Conservation (phyloP, 495 filamentous ascomycete species). For the Lophiotrema nucula region DNA sequence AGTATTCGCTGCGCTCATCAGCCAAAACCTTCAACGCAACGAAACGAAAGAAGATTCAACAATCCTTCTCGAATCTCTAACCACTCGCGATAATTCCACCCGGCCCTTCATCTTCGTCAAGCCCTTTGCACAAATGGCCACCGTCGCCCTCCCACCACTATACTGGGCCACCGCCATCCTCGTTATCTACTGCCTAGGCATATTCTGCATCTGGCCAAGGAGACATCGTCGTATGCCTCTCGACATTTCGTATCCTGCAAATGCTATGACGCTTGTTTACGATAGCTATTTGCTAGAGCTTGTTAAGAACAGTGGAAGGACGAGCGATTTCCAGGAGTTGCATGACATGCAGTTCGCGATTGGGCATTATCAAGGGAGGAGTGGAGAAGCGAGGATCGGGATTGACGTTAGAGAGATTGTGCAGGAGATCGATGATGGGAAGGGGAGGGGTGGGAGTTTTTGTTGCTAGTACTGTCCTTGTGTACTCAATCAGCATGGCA, state of each 20-base stretch:
- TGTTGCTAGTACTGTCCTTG: no score
- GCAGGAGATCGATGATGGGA: no score
- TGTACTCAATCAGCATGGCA: no score
- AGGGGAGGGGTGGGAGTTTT: no score
- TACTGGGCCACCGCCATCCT: neutral
- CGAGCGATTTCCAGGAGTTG: no score
- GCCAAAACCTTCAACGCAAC: neutral
- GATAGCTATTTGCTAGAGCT: no score
- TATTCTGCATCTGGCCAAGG: neutral
- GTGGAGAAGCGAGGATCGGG: no score
- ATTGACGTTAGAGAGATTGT: no score
- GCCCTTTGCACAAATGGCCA: neutral
- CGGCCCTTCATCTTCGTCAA: neutral
- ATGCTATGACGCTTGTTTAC: neutral
- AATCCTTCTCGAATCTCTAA: neutral
- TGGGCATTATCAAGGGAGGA: no score
- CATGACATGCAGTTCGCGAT: no score
- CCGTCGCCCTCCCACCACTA: neutral
- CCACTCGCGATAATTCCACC: neutral
- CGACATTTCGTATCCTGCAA: slow-evolving; percentile 2
- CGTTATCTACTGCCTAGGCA: neutral
- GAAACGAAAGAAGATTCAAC: neutral
- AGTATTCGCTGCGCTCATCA: neutral
- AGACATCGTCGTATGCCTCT: neutral
- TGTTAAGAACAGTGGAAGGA: no score